These are phyloP conservation scores for Lyophyllum shimeji DNA, from an alignment of 768 basidiomycete genomes.

Conservation along the genomic window DNA sequence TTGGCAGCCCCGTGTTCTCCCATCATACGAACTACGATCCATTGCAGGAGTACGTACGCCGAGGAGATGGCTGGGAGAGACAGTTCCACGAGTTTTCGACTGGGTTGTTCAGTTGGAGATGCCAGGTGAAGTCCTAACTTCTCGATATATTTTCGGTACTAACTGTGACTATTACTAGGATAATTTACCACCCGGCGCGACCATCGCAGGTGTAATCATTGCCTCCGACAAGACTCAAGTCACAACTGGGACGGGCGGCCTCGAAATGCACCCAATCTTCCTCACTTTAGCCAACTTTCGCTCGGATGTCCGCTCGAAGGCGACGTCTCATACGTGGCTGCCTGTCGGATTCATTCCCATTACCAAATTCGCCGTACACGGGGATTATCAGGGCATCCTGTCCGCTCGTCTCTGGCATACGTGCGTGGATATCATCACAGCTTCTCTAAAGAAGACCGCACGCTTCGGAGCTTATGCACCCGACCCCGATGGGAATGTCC, in stretches of 20 bases:
- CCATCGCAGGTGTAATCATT: background rate
- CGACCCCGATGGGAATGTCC: background rate
- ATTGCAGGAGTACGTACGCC: background rate
- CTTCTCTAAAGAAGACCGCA: background rate
- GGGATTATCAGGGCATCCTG: background rate
- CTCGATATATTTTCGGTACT: background rate
- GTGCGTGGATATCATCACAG: background rate
- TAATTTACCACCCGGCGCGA: background rate
- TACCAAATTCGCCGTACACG: background rate
- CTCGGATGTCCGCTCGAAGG: background rate
- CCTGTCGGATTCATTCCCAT: background rate
- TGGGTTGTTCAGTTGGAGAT: background rate
- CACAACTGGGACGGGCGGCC: constrained; percentile 1
- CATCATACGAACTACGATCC: background rate
- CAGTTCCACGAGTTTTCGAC: background rate
- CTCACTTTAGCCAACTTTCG: background rate
- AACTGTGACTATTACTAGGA: background rate
- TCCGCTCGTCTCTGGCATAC: background rate
- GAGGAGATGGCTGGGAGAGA: background rate
- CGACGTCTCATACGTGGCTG: background rate
- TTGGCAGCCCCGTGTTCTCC: background rate
- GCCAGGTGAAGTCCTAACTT: background rate
- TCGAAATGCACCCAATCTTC: constrained; percentile 2
- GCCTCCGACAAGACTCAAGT: constrained; percentile 6
- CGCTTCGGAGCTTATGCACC: background rate